phyloP scores from a whole-genome alignment of 2,329 filamentous ascomycete genomes.

The Cercospora beticola region DNA sequence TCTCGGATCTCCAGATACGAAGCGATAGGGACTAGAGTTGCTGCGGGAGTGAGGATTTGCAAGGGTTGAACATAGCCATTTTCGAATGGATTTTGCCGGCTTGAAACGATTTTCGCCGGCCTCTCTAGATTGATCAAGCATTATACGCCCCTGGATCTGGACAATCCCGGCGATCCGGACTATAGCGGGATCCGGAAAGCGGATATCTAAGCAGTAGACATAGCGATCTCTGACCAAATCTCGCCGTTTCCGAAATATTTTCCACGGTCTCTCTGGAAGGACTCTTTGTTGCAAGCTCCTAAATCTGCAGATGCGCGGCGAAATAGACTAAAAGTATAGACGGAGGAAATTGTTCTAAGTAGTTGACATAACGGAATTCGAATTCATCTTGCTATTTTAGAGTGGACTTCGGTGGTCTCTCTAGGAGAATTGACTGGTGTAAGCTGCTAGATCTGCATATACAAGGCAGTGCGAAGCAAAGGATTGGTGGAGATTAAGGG shows the following conservation, averaged over 20 bases:
- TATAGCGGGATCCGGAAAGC: background rate
- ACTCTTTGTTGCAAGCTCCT: background rate
- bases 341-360: too few relatives aligned
- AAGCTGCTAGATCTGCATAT: background rate
- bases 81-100: background rate
- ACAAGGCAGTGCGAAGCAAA: background rate
- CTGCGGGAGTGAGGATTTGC: background rate
- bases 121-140: background rate
- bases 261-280: background rate
- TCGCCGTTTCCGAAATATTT: background rate
- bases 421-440: background rate
- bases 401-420: background rate
- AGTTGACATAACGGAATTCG: too few relatives aligned
- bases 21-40: background rate
- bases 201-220: background rate
- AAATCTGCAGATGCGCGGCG: background rate
- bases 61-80: background rate
- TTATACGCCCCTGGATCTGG: background rate
- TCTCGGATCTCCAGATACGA: background rate
- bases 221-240: background rate
- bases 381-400: too few relatives aligned
- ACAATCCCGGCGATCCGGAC: background rate
- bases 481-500: too few relatives aligned
- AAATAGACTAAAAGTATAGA: too few relatives aligned
- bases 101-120: background rate